Percentiles rank a stretch among this genome's conserved stretches.
These are phyloP conservation scores for Lactarius psammicola DNA, from an alignment of 768 basidiomycete genomes.

Conservation along the genomic window DNA sequence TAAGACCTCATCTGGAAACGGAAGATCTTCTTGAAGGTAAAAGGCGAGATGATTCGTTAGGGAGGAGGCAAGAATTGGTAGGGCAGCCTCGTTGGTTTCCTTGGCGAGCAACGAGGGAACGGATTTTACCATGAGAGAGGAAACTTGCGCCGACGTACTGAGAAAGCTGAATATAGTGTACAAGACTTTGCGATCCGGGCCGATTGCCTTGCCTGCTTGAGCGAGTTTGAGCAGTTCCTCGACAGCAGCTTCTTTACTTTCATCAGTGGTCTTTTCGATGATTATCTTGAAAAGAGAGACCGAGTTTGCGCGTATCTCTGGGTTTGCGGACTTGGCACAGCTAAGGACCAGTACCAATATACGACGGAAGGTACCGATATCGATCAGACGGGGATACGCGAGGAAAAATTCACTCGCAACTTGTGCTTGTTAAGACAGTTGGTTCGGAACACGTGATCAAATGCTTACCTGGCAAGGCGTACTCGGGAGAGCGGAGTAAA, in stretches of 20 bases:
- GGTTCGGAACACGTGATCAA: constrained; percentile 6
- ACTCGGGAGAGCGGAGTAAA: constrained; percentile 78
- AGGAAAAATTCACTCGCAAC: constrained; percentile 59
- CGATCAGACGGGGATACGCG: constrained; percentile 51
- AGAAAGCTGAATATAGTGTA: constrained; percentile 73
- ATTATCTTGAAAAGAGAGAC: constrained; percentile 55
- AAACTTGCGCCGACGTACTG: constrained; percentile 47
- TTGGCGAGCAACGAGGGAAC: constrained; percentile 55
- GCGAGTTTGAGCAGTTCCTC: constrained; percentile 73
- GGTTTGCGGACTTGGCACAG: constrained; percentile 72
- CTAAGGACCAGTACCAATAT: constrained; percentile 59
- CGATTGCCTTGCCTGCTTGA: constrained; percentile 79
- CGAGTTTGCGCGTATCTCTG: constrained; percentile 55
- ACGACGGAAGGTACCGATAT: constrained; percentile 48
- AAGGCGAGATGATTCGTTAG: constrained; percentile 59
- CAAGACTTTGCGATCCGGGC: constrained; percentile 81
- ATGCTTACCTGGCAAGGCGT: constrained; percentile 58
- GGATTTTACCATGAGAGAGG: constrained; percentile 45
- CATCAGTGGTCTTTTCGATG: constrained; percentile 36
- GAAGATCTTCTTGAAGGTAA: constrained; percentile 44
- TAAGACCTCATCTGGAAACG: constrained; percentile 46
- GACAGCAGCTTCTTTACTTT: constrained; percentile 47
- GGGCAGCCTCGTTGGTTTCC: constrained; percentile 73
- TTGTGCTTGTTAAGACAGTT: constrained; percentile 32
- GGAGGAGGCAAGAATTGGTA: constrained; percentile 50